Percentiles rank a stretch among this genome's conserved stretches.
Evolutionary conservation across 2,329 filamentous ascomycete genomes (phyloP).

Genomic region (Xylaria sp.): DNA sequence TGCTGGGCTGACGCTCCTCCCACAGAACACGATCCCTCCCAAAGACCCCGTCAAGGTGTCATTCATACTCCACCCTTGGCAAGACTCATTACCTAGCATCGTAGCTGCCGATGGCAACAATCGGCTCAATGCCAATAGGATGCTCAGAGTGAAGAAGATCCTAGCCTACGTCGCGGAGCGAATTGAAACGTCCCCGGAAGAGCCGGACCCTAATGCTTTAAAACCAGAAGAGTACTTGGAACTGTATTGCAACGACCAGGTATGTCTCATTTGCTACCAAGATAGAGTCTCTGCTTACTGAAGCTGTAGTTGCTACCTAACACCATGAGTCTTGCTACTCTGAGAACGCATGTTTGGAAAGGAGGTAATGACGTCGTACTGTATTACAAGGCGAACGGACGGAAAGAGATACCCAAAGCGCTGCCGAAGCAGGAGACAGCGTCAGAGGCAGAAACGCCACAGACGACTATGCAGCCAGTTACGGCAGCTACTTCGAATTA

Average conservation of each 20-base stretch:
- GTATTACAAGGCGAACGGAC: constrained; percentile 92
- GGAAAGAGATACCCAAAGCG: constrained; percentile 67
- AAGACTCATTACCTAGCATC: constrained; percentile 79
- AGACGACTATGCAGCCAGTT: constrained; percentile 33
- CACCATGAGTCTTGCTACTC: constrained; percentile 92
- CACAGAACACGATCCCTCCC: constrained; percentile 77
- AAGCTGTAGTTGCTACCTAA: constrained; percentile 71
- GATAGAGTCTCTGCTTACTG: constrained; percentile 37
- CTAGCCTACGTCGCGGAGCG: constrained; percentile 90
- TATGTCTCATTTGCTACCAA: constrained; percentile 56
- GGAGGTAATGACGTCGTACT: constrained; percentile 92
- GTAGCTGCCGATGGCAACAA: constrained; percentile 83
- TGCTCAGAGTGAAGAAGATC: constrained; percentile 96
- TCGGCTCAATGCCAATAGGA: constrained; percentile 93
- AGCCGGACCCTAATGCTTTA: constrained; percentile 68
- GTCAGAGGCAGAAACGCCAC: constrained; percentile 32
- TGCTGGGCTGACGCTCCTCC: constrained; percentile 26
- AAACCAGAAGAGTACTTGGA: constrained; percentile 94
- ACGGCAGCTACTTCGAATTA: constrained; percentile 37
- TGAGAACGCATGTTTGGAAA: constrained; percentile 93
- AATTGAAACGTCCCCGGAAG: constrained; percentile 77
- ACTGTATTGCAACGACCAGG: constrained; percentile 92
- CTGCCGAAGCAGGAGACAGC: constrained; percentile 42
- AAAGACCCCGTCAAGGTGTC: constrained; percentile 98
- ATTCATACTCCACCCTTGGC: constrained; percentile 86